These are phyloP conservation scores for Syncephalastrum racemosum DNA, from an alignment of 371 early-diverging fungal species.

Conservation along the genomic window DNA sequence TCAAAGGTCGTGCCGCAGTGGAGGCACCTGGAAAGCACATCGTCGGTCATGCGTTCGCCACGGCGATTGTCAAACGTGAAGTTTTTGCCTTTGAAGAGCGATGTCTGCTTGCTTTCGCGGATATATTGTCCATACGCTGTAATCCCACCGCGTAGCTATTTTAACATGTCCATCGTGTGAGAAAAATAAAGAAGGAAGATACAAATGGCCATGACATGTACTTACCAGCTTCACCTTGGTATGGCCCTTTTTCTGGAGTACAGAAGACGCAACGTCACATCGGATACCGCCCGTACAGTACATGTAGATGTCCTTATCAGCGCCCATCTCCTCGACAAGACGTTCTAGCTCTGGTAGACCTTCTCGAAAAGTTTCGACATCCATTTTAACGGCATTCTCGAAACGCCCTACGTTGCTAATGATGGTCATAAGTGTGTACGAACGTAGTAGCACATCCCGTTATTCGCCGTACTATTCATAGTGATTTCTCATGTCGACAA, in stretches of 20 bases:
- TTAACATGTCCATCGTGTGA: background rate
- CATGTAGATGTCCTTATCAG: conserved; percentile 70
- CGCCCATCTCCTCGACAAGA: conserved; percentile 17
- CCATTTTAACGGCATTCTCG: conserved; percentile 62
- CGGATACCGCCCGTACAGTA: conserved; percentile 86
- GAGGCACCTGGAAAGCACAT: conserved; percentile 64
- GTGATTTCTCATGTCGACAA: conserved; percentile 80
- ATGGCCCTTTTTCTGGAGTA: conserved; percentile 65
- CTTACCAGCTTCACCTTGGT: conserved; percentile 64
- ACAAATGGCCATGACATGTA: background rate
- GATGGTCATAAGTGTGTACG: background rate
- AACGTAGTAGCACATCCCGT: background rate
- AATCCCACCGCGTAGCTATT: conserved; percentile 78
- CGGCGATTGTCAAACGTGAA: conserved; percentile 79
- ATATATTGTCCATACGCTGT: conserved; percentile 73
- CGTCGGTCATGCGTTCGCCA: conserved; percentile 69
- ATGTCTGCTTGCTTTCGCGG: conserved; percentile 26
- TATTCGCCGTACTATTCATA: conserved; percentile 62
- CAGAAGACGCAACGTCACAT: conserved; percentile 74
- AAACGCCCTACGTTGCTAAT: conserved; percentile 67
- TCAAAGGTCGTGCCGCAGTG: conserved; percentile 73
- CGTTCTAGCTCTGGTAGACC: conserved; percentile 41
- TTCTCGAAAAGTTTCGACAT: conserved; percentile 77
- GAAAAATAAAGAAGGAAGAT: background rate
- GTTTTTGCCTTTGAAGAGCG: conserved; percentile 74